These are phyloP conservation scores for Fusarium verrucosum DNA, from an alignment of 2,329 filamentous ascomycete genomes.

Conservation along the genomic window DNA sequence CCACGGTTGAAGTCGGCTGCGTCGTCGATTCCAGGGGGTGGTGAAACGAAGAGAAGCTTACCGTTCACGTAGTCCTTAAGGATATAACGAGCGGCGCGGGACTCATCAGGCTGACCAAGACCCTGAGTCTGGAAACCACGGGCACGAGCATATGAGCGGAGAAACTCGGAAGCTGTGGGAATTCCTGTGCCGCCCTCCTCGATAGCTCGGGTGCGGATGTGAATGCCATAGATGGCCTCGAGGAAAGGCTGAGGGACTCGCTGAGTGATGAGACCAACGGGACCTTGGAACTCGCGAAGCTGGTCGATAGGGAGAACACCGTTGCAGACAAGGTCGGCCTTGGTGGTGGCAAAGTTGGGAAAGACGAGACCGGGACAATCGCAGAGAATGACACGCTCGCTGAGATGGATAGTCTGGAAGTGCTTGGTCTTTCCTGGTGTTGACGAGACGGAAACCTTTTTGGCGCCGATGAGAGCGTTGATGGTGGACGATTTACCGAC, in stretches of 20 bases:
- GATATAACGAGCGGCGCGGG: slow-evolving; percentile 85
- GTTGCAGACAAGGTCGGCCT: slow-evolving; percentile 94
- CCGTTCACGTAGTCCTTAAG: slow-evolving; percentile 98
- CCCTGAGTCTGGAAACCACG: slow-evolving; percentile 91
- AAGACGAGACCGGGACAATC: slow-evolving; percentile 99
- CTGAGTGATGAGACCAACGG: slow-evolving; percentile 81
- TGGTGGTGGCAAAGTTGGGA: slow-evolving; percentile 96
- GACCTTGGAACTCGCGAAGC: slow-evolving; percentile 90
- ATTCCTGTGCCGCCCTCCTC: slow-evolving; percentile 94
- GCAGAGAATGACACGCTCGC: slow-evolving; percentile 87
- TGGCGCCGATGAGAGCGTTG: slow-evolving; percentile 97
- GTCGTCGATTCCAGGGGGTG: slow-evolving; percentile 80
- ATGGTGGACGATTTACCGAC: slow-evolving; percentile 99
- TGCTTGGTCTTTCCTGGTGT: slow-evolving; percentile 99
- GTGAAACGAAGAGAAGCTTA: slow-evolving; percentile 90
- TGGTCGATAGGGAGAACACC: slow-evolving; percentile 97
- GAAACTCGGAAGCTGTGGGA: slow-evolving; percentile 84
- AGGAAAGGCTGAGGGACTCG: slow-evolving; percentile 89
- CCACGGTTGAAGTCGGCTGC: slow-evolving; percentile 83
- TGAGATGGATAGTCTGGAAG: slow-evolving; percentile 97
- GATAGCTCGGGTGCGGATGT: slow-evolving; percentile 78
- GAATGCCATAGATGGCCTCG: slow-evolving; percentile 93
- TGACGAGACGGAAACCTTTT: slow-evolving; percentile 97
- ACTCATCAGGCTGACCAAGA: slow-evolving; percentile 91
- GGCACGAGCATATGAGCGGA: slow-evolving; percentile 86